A percentile compares a stretch with the other conserved stretches of the same genome.
Evolutionary conservation across 2,329 filamentous ascomycete species (phyloP).

Genomic region (Ramularia collo-cygni): DNA sequence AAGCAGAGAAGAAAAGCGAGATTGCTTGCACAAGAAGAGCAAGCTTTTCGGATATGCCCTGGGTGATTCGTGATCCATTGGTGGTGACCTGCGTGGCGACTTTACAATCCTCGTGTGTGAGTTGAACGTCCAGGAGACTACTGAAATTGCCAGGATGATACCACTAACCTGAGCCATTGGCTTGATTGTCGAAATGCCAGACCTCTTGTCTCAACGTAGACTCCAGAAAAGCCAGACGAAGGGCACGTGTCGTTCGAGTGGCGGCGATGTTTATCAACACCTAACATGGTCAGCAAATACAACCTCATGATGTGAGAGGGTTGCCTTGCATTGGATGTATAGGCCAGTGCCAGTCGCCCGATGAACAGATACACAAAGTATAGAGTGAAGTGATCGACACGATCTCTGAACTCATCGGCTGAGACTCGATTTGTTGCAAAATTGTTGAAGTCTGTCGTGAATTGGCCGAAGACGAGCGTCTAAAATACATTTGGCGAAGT

Average conservation of each 20-base stretch:
- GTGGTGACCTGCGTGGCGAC: conserved; percentile 18
- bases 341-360: conserved; percentile 56
- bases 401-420: conserved; percentile 17
- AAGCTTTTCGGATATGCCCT: conserved; percentile 37
- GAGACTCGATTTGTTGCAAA: conserved; percentile 26
- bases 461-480: conserved; percentile 45
- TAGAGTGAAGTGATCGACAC: conserved; percentile 40
- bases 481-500: no score
- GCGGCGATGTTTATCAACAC: conserved; percentile 45
- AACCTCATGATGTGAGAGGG: no score
- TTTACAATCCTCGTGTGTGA: no score
- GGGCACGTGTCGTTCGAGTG: conserved; percentile 44
- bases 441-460: conserved; percentile 42
- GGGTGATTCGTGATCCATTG: conserved; percentile 33
- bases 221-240: conserved; percentile 56
- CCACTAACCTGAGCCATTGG: conserved; percentile 49
- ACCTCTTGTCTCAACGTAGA: conserved; percentile 59
- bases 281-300: no score
- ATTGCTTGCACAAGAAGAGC: conserved; percentile 28
- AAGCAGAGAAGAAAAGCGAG: conserved; percentile 35
- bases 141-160: no score
- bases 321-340: conserved; percentile 43
- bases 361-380: conserved; percentile 67
- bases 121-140: no score
- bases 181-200: conserved; percentile 56